Conservation (phyloP, 805 yeast genomes). For the Torulaspora delbrueckii region DNA sequence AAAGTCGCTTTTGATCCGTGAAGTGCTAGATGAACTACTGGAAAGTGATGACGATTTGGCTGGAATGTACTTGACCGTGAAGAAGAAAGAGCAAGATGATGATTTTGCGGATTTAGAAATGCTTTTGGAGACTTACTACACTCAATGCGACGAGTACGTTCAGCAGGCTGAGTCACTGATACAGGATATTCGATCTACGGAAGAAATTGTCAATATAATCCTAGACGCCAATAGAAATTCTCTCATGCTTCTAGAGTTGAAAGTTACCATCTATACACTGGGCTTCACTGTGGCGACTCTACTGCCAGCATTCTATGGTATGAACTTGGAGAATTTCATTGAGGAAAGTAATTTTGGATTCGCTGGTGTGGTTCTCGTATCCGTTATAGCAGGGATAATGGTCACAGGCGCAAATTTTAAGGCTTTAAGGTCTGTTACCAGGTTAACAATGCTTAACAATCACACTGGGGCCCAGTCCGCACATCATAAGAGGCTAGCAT, state of each 20-base stretch:
- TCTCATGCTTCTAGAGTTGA: constrained; percentile 78
- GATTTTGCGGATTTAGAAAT: constrained; percentile 76
- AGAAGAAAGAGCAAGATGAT: constrained; percentile 22
- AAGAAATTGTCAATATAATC: constrained; percentile 87
- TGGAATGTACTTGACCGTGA: constrained; percentile 67
- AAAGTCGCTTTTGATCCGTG: constrained; percentile 66
- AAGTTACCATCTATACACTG: constrained; percentile 75
- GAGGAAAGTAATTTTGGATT: constrained; percentile 67
- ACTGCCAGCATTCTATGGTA: constrained; percentile 84
- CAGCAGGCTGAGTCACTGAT: constrained; percentile 82
- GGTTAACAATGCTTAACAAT: constrained; percentile 54
- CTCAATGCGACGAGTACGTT: constrained; percentile 88
- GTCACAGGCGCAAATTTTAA: constrained; percentile 55
- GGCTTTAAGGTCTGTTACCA: constrained; percentile 57
- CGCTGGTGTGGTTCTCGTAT: constrained; percentile 48
- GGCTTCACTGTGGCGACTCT: constrained; percentile 83
- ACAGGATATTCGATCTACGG: constrained; percentile 82
- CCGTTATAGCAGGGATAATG: constrained; percentile 49
- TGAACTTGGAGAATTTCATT: constrained; percentile 74
- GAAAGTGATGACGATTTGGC: constrained; percentile 84
- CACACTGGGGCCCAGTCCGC: constrained; percentile 28
- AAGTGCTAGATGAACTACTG: constrained; percentile 75
- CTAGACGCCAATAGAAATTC: constrained; percentile 88
- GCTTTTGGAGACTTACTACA: constrained; percentile 81
- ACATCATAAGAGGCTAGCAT: constrained; percentile 20